A percentile compares a stretch with the other conserved stretches of the same genome.
Conservation (phyloP, 306 rosid genomes). For the Casuarina equisetifolia region DNA sequence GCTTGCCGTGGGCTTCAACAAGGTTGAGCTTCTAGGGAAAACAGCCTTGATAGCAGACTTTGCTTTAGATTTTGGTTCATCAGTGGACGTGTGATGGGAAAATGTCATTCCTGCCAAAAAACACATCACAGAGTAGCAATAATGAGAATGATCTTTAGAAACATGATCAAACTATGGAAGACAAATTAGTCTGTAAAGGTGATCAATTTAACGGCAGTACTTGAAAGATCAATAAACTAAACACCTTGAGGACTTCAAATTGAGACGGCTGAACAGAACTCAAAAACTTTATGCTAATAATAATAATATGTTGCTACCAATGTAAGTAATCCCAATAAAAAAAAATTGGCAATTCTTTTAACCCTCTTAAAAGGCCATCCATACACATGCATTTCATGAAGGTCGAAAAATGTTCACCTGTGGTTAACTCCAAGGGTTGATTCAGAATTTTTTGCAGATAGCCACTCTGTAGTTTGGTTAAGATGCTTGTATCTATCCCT, state of each 20-base stretch:
- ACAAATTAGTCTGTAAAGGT: neutral
- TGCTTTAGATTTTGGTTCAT: conserved; percentile 39
- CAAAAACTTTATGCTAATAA: neutral
- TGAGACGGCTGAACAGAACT: neutral
- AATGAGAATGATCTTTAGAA: neutral
- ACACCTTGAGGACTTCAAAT: conserved; percentile 13
- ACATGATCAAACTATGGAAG: neutral
- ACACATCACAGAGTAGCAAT: conserved; percentile 8
- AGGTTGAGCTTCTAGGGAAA: conserved; percentile 60
- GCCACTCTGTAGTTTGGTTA: conserved; percentile 40
- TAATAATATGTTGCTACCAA: conserved; percentile 18
- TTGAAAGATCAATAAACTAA: conserved; percentile 11
- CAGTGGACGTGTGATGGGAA: conserved; percentile 33
- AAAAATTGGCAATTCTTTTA: neutral
- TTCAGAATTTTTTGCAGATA: conserved; percentile 37
- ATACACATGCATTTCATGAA: conserved; percentile 14
- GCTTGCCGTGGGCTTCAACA: conserved; percentile 96
- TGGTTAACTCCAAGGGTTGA: conserved; percentile 44
- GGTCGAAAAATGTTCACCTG: conserved; percentile 48
- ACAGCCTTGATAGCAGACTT: conserved; percentile 38
- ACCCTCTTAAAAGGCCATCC: neutral
- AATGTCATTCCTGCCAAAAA: conserved; percentile 54
- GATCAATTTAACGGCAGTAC: conserved; percentile 11
- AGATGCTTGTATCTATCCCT: conserved; percentile 35
- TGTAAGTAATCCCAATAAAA: conserved; percentile 9